Evolutionary conservation across 768 basidiomycete genomes (phyloP), one percentile per base, ranked within the genome.

Genomic region (Tricholoma flavovirens): DNA sequence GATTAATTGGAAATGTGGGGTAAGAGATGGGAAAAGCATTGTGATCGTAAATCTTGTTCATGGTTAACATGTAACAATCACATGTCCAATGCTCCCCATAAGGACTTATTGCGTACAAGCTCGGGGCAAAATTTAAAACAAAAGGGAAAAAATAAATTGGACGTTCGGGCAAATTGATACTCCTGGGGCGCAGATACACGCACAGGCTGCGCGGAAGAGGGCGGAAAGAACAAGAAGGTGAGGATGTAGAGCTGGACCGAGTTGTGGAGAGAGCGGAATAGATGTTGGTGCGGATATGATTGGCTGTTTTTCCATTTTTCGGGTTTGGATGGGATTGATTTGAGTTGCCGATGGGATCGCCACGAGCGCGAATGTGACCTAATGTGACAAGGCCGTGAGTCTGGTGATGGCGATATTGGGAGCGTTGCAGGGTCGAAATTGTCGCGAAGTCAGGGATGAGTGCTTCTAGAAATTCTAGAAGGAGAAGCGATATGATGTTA

Each of bases 401-500:
- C 26, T 22, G 5, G 53, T 55, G 58, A 57, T 58, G 6, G 38
- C 38, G n/a, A 4, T 12, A 4, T 35, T 10, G 9, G 33, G 33
- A 59, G 62, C 60, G 61, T 57, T 56, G 53, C 62, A 64, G 62
- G 65, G 63, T 59, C 59, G 56, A 10, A n/a, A 1, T 30, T 46
- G 45, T 46, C 43, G 43, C 22, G 22, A 46, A 46, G 45, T 5
- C 53, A 53, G 56, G 56, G 46, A 24, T 32, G 56, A n/a, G 43
- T 53, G 58, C 58, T 69, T 72, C 67, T 68, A 58, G 71, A 71
- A 67, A 60, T 60, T 61, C 67, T 60, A 58, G 59, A 70, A 66
- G 63, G 62, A 63, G 62, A 56, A 63, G 51, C 38, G 60, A 58
- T 63, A 53, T 62, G 56, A 61, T 63, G 58, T 43, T 59, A 61